Evolutionary conservation across 2,329 filamentous ascomycete genomes (phyloP).

Genomic region (Exophiala calicioides): DNA sequence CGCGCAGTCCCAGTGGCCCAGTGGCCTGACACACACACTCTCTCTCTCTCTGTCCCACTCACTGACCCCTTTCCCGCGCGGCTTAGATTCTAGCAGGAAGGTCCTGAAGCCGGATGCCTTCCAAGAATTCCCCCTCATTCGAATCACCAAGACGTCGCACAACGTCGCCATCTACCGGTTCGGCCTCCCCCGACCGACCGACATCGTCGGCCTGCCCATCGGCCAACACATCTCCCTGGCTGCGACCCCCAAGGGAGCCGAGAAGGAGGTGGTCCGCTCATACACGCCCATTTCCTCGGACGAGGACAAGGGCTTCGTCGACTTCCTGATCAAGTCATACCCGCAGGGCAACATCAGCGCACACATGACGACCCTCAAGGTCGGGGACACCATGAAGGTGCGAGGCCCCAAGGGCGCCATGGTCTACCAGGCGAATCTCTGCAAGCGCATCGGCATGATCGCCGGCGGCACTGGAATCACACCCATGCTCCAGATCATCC

Average conservation of each 20-base stretch:
- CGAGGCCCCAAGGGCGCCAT: conserved; percentile 96
- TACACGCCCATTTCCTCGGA: conserved; percentile 92
- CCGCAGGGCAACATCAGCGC: conserved; percentile 96
- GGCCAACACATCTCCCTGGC: conserved; percentile 98
- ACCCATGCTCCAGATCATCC: conserved; percentile 95
- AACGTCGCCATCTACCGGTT: conserved; percentile 99
- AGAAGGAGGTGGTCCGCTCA: conserved; percentile 83
- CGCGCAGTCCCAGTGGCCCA: neutral
- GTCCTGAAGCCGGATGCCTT: conserved; percentile 84
- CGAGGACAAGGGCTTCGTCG: conserved; percentile 86
- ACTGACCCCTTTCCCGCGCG: conserved; percentile 2
- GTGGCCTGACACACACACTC: neutral
- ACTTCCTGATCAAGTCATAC: conserved; percentile 97
- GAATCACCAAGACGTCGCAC: conserved; percentile 95
- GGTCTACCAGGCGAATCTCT: conserved; percentile 96
- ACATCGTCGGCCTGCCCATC: conserved; percentile 93
- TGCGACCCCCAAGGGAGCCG: conserved; percentile 72
- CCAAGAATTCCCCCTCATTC: conserved; percentile 88
- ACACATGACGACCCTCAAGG: conserved; percentile 77
- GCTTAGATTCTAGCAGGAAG: conserved; percentile 70
- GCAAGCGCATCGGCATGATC: conserved; percentile 95
- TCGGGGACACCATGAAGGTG: conserved; percentile 87
- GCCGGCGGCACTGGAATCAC: conserved; percentile 97
- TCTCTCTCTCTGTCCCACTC: no score
- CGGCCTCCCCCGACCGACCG: conserved; percentile 71